Evolutionary conservation across 805 yeast genomes (phyloP), one percentile per base, ranked within the genome.

Genomic region (Yarrowia sp.): DNA sequence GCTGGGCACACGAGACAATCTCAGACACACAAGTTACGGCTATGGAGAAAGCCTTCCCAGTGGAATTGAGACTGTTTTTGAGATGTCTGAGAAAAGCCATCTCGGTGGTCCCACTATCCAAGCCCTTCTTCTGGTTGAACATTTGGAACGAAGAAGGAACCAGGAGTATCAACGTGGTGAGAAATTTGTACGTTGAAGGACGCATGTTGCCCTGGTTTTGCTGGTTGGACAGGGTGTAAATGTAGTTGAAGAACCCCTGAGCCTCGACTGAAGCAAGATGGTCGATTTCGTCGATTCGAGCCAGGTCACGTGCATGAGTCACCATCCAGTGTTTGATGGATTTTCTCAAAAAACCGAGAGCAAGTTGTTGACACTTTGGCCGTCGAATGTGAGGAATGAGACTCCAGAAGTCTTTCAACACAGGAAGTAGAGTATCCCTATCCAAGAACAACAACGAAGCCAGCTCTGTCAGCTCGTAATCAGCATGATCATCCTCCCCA

Each of bases 1-100:
- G 51, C 35, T 58, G 64, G n/a, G 64, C 64, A 14, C 51, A 43
- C 3, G 64, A 32, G n/a, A 58, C 64, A 58, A 58, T 58, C 64
- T 58, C 64, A 3, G 51, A 58, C 0, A 58, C 43, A 15, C 64
- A 58, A 8, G 64, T 35, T n/a, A 58, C 64, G 10, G 64, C 50
- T 3, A 44, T 44, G 4, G 39, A 33, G 43, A 58, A 58, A n/a
- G 50, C 43, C 51, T 58, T 58, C 41, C 64, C 64, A 35, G 51
- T 58, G 33, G 64, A 58, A 5, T 43, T 43, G 51, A 58, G 64
- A n/a, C 43, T 35, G 42, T 58, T 58, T 22, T 44, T 43, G 32
- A 58, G 35, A 11, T 58, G 64, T 3, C 64, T 13, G 9, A 58
- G 42, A 13, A 58, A 58, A 5, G 51, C 64, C 64, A 58, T 36